Evolutionary conservation across 2,329 filamentous ascomycete genomes (phyloP), one percentile per base, ranked within the genome.

Genomic region (Parastagonospora nodorum): DNA sequence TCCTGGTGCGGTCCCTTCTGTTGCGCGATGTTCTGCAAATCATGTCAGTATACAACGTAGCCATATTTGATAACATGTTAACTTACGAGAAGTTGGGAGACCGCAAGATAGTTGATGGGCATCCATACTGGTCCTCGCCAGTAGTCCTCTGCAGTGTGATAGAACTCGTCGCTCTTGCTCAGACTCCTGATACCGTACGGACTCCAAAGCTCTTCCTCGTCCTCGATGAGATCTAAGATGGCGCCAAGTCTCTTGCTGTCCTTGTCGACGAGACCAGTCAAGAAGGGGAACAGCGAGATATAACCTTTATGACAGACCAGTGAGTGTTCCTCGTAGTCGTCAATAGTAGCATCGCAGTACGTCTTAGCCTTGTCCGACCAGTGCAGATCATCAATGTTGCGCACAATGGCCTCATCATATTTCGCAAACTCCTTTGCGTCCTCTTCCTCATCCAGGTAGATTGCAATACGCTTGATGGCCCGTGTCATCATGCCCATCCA

Each of bases 401-500:
- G 85, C 49, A 86, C 78, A 55, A 99, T 95, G 11, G 88, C 92
- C 29, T 84, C 84, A 50, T 91, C 83, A 48, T 88, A 88, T 53
- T 84, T 85, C 38, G 78, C 80, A 63, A 93, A 90, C 64, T 89
- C 85, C 16, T 83, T 81, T 0, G 83, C 87, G 61, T 97, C 93
- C 30, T 96, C 92, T 0, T 77, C 75, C 59, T 92, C 83, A 40
- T 84, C 87, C n/a, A 97, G 82, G 24, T 86, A 84, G 39, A 84
- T 78, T 1, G 92, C 90, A 62, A 97, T 89, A 61, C 88, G 89
- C 64, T 86, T 82, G 47, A 99, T 84, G n/a, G 89, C 88, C 58
- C 88, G 86, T 35, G 90, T 88, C 90, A 97, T 96, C 78, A 97
- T 85, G n/a, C 93, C 94, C 76, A 99, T 89, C 94, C 94, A 99